phyloP scores from a whole-genome alignment of 345 rosid species.

The Camelina hispida region DNA sequence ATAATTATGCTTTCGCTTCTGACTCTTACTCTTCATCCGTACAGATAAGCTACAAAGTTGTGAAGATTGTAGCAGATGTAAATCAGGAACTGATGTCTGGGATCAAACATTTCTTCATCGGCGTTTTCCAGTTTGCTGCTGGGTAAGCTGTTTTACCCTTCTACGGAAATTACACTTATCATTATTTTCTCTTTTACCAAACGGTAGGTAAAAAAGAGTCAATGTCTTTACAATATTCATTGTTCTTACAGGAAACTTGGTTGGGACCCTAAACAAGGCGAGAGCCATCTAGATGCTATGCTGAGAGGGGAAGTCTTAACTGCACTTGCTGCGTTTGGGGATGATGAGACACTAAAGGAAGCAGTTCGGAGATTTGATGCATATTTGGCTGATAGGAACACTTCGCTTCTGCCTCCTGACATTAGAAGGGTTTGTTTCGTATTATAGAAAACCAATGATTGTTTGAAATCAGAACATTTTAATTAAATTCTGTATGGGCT shows the following conservation, averaged over 20 bases:
- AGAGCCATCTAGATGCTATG: constrained; percentile 91
- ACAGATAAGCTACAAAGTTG: constrained; percentile 78
- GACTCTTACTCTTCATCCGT: constrained; percentile 41
- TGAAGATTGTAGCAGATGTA: constrained; percentile 81
- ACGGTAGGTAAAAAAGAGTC: neutral
- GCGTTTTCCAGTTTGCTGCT: constrained; percentile 67
- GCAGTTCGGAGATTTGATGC: constrained; percentile 72
- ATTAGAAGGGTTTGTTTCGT: constrained; percentile 65
- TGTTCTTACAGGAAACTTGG: constrained; percentile 71
- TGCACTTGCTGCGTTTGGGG: constrained; percentile 77
- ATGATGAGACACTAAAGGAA: constrained; percentile 71
- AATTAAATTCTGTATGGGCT: constrained; percentile 5
- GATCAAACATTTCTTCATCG: constrained; percentile 64
- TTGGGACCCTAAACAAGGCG: constrained; percentile 89
- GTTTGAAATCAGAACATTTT: constrained; percentile 8
- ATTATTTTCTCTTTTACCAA: neutral
- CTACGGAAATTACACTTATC: constrained; percentile 17
- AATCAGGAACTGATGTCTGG: constrained; percentile 57
- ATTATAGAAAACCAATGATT: neutral
- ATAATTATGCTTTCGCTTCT: constrained; percentile 15
- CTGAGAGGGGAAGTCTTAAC: constrained; percentile 90
- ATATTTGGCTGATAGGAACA: constrained; percentile 77
- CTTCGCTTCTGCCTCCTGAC: constrained; percentile 87
- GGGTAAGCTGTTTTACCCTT: constrained; percentile 59
- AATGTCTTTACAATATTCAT: constrained; percentile 6